Evolutionary conservation across 169 alveolate species (phyloP), one percentile per base, ranked within the genome.

Genomic region (Plasmodium vinckei): DNA sequence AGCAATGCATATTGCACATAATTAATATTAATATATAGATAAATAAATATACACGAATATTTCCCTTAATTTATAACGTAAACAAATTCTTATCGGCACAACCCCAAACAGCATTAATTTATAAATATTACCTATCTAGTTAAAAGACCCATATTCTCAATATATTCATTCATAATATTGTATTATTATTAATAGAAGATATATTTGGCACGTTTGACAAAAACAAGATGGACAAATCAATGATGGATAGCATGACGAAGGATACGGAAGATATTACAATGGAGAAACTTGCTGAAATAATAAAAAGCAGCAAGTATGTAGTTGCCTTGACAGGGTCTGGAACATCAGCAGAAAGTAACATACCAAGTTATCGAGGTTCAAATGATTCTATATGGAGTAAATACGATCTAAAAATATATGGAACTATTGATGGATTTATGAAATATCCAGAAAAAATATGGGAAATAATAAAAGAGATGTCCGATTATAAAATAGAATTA

Each of bases 321-420:
- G 88, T 75, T 33, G 88, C 88, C 56, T 67, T 75, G 56, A 75
- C 88, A 49, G 88, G 88, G 17, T 75, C 88, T 49, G 88, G 88
- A 9, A 75, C 88, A 13, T 75, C 88, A 4, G 88, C 77, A 9
- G 88, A 75, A 75, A 75, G 88, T 64, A 75, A 75, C 47, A 63
- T 75, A 27, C 88, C 88, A 17, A 75, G 72, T 23, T 75, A 63
- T 25, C 88, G 88, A 5, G 72, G 88, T 6, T 49, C 75, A 2
- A 63, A 25, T 23, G 64, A 69, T 42, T 75, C 88, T 17, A 75
- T 75, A 21, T 75, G 88, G 88, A 75, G 69, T 25, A 75, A 75
- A 53, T 75, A 75, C 25, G 72, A 75, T 39, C 88, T 77, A 1
- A 75, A 63, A 49, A 75, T 75, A 61, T 75, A 75, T 75, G 88